phyloP scores from a whole-genome alignment of 257 asterid genomes.

The Solanum virginianum region DNA sequence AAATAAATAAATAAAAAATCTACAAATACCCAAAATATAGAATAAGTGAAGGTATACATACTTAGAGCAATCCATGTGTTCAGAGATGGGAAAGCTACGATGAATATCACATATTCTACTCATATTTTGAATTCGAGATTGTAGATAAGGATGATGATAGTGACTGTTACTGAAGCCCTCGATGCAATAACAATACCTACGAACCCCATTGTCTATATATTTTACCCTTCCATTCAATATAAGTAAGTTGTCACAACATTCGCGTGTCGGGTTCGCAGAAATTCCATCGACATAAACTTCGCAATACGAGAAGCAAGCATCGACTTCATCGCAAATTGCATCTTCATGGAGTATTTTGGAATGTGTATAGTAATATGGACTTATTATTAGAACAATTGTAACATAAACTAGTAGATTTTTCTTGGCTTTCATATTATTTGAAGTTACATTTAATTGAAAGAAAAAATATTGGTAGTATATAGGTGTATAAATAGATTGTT shows the following conservation, averaged over 20 bases:
- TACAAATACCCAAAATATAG: neutral
- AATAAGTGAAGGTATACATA: neutral
- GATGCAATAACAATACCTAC: neutral
- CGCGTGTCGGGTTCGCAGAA: neutral
- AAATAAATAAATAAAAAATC: neutral
- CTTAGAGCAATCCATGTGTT: slow-evolving; percentile 8
- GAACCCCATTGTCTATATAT: neutral
- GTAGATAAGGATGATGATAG: neutral
- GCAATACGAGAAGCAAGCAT: neutral
- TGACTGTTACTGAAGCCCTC: neutral
- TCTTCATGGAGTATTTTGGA: neutral
- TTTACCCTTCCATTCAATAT: neutral
- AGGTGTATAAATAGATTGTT: neutral
- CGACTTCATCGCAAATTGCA: neutral
- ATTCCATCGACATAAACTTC: neutral
- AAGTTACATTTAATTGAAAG: neutral
- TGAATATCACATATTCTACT: neutral
- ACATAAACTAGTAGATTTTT: neutral
- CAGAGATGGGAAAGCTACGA: slow-evolving; percentile 11
- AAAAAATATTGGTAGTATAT: neutral
- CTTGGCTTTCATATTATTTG: neutral
- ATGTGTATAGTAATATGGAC: neutral
- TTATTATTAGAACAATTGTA: neutral
- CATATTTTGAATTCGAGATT: neutral
- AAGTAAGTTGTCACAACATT: neutral